phyloP scores from a whole-genome alignment of 306 rosid species.

The Gillenia trifoliata region DNA sequence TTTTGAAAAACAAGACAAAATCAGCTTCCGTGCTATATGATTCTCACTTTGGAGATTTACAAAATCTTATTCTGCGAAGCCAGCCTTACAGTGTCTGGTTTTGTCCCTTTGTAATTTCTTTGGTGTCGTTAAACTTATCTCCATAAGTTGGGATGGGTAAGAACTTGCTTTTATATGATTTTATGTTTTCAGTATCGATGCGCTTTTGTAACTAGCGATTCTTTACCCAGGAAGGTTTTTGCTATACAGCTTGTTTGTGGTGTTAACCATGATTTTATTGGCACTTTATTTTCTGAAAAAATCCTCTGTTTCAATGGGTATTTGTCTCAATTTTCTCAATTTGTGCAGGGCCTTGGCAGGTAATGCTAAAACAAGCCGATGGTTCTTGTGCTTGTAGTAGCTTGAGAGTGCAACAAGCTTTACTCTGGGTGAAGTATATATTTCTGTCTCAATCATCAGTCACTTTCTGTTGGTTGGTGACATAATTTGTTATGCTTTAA shows the following conservation, averaged over 20 bases:
- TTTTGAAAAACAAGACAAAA: neutral
- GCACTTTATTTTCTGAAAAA: neutral
- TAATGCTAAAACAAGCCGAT: conserved; percentile 95
- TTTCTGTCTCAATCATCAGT: conserved; percentile 11
- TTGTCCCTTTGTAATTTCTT: neutral
- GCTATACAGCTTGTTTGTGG: neutral
- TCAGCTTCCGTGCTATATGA: neutral
- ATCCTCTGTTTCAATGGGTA: neutral
- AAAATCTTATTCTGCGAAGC: neutral
- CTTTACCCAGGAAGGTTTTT: neutral
- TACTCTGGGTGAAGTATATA: conserved; percentile 79
- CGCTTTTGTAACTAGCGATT: neutral
- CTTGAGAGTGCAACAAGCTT: conserved; percentile 86
- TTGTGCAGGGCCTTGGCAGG: conserved; percentile 92
- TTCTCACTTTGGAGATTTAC: neutral
- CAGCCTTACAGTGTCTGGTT: neutral
- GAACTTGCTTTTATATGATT: neutral
- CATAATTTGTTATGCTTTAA: conserved; percentile 6
- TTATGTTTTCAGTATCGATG: neutral
- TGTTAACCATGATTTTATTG: conserved; percentile 3
- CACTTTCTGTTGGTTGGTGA: conserved; percentile 9
- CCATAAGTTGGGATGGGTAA: neutral
- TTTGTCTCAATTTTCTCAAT: conserved; percentile 15
- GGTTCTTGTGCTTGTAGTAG: conserved; percentile 89
- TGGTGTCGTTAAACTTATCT: neutral